Conservation (phyloP, 2,329 filamentous ascomycete genomes). For the Lecanicillium sp. region DNA sequence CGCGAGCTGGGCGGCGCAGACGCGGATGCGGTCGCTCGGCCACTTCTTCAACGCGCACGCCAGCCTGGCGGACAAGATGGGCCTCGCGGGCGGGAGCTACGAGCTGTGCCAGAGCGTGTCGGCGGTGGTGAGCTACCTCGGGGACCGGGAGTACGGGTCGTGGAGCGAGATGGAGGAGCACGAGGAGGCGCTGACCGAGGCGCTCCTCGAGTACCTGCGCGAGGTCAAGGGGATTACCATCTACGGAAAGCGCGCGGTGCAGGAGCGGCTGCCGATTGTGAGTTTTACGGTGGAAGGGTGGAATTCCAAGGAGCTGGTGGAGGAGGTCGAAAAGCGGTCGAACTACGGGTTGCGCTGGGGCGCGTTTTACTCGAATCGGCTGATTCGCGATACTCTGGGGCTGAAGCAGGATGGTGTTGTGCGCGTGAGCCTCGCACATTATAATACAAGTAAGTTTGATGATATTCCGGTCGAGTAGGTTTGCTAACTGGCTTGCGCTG, state of each 20-base stretch:
- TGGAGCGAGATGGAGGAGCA: constrained; percentile 52
- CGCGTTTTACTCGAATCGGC: constrained; percentile 60
- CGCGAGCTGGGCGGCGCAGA: constrained; percentile 50
- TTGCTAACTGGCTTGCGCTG: constrained; percentile 14
- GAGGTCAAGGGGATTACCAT: constrained; percentile 48
- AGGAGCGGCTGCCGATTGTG: constrained; percentile 56
- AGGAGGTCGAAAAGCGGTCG: constrained; percentile 52
- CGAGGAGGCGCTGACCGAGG: constrained; percentile 53
- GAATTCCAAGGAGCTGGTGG: constrained; percentile 52
- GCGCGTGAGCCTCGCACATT: constrained; percentile 66
- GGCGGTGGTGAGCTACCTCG: constrained; percentile 56
- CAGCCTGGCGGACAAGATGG: constrained; percentile 61
- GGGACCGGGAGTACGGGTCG: constrained; percentile 26
- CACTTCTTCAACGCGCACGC: constrained; percentile 62
- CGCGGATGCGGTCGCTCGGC: constrained; percentile 47
- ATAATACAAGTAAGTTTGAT: constrained; percentile 57
- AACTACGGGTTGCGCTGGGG: constrained; percentile 61
- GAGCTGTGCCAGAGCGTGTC: constrained; percentile 62
- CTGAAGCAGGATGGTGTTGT: constrained; percentile 55
- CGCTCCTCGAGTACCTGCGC: constrained; percentile 54
- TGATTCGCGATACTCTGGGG: constrained; percentile 53
- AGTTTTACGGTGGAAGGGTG: constrained; percentile 57
- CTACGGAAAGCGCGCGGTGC: constrained; percentile 46
- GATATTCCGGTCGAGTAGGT: neutral
- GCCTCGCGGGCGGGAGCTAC: constrained; percentile 63